Percentiles rank a stretch among this genome's conserved stretches.
These are phyloP conservation scores for Eucalyptus viminalis DNA, from an alignment of 345 rosid genomes.

Conservation along the genomic window DNA sequence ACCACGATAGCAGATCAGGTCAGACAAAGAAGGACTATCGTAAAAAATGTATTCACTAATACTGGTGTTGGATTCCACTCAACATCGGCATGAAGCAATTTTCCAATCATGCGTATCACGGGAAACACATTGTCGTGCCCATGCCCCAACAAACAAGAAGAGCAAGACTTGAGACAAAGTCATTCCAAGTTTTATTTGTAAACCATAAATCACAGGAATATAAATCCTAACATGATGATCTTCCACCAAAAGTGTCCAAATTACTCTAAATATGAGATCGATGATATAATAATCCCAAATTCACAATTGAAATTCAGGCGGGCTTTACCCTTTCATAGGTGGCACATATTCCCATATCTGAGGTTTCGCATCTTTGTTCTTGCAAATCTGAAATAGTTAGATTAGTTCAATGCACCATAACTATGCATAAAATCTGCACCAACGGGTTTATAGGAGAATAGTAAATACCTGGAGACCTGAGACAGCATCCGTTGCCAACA, in stretches of 20 bases:
- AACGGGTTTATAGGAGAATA: neutral
- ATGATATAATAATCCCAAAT: neutral
- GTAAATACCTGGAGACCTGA: conserved; percentile 55
- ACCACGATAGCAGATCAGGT: neutral
- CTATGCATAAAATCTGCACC: neutral
- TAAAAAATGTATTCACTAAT: neutral
- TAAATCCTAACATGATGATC: neutral
- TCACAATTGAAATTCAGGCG: neutral
- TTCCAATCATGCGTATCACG: neutral
- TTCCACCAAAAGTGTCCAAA: neutral
- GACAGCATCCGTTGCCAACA: conserved; percentile 67
- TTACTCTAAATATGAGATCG: neutral
- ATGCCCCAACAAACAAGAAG: neutral
- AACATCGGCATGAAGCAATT: neutral
- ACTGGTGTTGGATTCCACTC: neutral
- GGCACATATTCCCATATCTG: conserved; percentile 73
- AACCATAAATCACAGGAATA: no score
- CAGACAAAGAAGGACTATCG: neutral
- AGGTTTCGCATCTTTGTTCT: conserved; percentile 57
- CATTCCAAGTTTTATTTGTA: neutral
- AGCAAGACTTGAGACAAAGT: neutral
- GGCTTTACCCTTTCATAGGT: conserved; percentile 58
- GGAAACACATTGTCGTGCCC: neutral
- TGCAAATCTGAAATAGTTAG: neutral
- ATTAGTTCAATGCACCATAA: neutral